Evolutionary conservation across 106 monocot genomes (phyloP).

Genomic region (Vanilla planifolia): DNA sequence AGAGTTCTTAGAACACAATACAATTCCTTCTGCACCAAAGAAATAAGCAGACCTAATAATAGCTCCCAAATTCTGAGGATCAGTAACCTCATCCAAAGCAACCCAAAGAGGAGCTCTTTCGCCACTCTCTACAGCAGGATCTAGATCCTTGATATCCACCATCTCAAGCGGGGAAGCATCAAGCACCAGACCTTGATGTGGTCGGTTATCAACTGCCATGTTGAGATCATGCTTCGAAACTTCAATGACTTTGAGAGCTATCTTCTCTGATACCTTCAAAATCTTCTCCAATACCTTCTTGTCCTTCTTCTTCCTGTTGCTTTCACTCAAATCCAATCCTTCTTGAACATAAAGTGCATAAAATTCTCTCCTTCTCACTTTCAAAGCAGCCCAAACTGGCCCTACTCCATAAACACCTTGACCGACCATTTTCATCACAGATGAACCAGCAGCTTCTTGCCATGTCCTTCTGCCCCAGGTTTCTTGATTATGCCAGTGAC

Average conservation of each 20-base stretch:
- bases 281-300: conserved; percentile 71
- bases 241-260: conserved; percentile 60
- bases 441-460: conserved; percentile 59
- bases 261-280: conserved; percentile 47
- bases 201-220: conserved; percentile 75
- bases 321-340: conserved; percentile 58
- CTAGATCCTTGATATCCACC: conserved; percentile 59
- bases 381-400: conserved; percentile 74
- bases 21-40: conserved; percentile 75
- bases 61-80: conserved; percentile 90
- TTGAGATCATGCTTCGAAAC: conserved; percentile 91
- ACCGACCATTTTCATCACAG: conserved; percentile 68
- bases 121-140: conserved; percentile 17
- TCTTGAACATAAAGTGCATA: conserved; percentile 77
- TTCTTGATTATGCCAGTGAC: conserved; percentile 61
- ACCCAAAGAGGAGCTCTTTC: conserved; percentile 70
- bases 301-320: conserved; percentile 83
- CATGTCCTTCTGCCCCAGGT: conserved; percentile 67
- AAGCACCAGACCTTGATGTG: conserved; percentile 86
- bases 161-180: conserved; percentile 88
- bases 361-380: conserved; percentile 67
- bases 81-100: conserved; percentile 88
- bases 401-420: conserved; percentile 80
- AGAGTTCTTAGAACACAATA: conserved; percentile 86
- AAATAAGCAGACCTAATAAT: conserved; percentile 83